Base-by-base conservation (phyloP, 116 monocot genomes). In the Iris pallida region DNA sequence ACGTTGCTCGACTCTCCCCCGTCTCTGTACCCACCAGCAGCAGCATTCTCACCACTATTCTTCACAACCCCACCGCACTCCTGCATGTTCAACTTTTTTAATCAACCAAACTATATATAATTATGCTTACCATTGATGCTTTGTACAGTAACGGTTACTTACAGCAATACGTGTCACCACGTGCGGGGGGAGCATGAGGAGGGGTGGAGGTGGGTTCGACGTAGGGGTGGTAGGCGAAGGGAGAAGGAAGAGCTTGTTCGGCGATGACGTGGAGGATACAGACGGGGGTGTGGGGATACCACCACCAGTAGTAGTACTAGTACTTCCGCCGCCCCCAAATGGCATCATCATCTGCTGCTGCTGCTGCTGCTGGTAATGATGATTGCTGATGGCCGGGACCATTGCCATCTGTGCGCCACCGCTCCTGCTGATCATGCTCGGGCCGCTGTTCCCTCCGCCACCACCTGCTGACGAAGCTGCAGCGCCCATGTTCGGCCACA, bases 401-500 rank as follows among this genome's bases (percentile, higher is more conserved):
- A 17, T 2, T 7, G 63, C 17, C 4, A 19, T 17, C n/a, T 5
- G 20, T 16, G 46, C 55, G 7, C 7, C 20, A 1, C 3, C 5
- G 11, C 6, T 46, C 8, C 41, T 12, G 60, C 52, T 15, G 53
- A 9, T 16, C 10, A 12, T 8, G 53, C 57, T n/a, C 6, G 15
- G 2, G 19, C 57, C 43, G 4, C 43, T 40, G 6, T 55, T 8
- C 14, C 17, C 17, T 61, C 56, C 15, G 30, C 65, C 48, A 46
- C 16, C 45, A 8, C 6, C 58, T 44, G 63, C 2, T 45, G 15
- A 11, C 12, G 53, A 11, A 14, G 12, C 16, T 54, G 54, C 30
- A n/a, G 40, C 13, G 6, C 11, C 59, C 79, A 79, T 75, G 70
- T 74, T 70, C 9, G 92, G 97, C 97, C 90, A 97, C 14, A 90